Base-by-base conservation (phyloP, 106 monocot species). In the Dendrobium huoshanense region DNA sequence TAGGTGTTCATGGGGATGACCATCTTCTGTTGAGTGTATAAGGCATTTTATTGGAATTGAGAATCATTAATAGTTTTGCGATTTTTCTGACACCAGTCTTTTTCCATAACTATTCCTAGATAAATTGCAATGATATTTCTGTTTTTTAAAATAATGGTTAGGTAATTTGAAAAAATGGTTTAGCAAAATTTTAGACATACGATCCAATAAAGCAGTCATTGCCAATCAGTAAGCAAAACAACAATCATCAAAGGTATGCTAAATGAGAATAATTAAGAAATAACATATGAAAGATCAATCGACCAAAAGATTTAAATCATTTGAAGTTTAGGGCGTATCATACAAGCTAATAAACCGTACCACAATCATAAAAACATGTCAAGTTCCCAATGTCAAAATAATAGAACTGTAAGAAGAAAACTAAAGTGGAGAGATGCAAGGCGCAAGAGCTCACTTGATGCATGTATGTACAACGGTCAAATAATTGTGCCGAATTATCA, bases 381-480 rank as follows among this genome's bases (percentile, higher is more conserved):
- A 74, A 44, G 13, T 70, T 70, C 15, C 70, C 70, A 74, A 19
- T 43, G 0, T 74, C 43, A 1, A 3, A 44, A 31, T 18, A 74
- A 74, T 44, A 44, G 7, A 0, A 42, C 41, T 37, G 10, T 41
- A 7, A 72, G 2, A 73, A 73, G 41, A 73, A 73, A 73, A 73
- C 20, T 4, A 45, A 24, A 75, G 75, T 73, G 42, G 2, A 47
- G 19, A 75, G 48, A 45, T 75, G 9, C 0, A 9, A 44, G 47
- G 25, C 25, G 11, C 47, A 4, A 24, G 25, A 75, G 6, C 76
- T 76, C 49, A 99, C 99, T 83, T 99, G 86, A 99, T 93, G 82
- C 95, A 93, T 80, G 99, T 87, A 89, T 95, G 99, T 27, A 99
- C 99, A 81, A 99, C 99, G 10, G 93, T 91, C 83, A 95, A 67